A percentile compares a stretch with the other conserved stretches of the same genome.
These are phyloP conservation scores for Byssothecium circinans DNA, from an alignment of 2,329 filamentous ascomycete genomes.

Conservation along the genomic window DNA sequence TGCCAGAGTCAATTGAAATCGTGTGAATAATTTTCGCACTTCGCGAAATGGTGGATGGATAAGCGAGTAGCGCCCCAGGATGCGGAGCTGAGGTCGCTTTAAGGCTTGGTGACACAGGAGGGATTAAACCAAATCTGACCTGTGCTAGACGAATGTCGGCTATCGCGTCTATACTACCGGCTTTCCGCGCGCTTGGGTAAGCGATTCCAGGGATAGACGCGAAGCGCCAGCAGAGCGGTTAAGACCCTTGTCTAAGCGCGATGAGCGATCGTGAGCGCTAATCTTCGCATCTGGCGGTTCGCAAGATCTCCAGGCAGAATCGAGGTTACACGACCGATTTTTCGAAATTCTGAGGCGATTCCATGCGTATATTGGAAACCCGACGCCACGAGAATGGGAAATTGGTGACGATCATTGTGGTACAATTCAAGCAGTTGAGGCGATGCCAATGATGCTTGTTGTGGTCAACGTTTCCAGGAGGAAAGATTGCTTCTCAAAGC, in stretches of 20 bases:
- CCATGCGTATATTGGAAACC: conserved; percentile 5
- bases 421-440: background rate
- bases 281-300: conserved; percentile 4
- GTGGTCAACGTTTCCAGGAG: background rate
- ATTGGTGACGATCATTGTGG: background rate
- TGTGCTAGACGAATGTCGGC: conserved; percentile 1
- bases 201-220: background rate
- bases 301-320: background rate
- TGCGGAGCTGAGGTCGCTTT: conserved; percentile 17
- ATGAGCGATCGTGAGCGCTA: conserved; percentile 4
- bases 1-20: background rate
- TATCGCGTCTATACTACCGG: conserved; percentile 3
- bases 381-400: conserved; percentile 6
- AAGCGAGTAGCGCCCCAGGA: background rate
- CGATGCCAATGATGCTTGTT: background rate
- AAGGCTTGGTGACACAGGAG: conserved; percentile 12
- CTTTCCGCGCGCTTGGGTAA: conserved; percentile 7
- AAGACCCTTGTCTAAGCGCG: background rate
- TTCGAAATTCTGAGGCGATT: background rate
- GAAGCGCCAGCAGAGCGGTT: background rate
- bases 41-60: background rate
- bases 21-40: background rate
- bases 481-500: too few species aligned
- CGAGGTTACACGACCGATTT: conserved; percentile 1
- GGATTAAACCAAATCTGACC: conserved; percentile 2